phyloP scores from a whole-genome alignment of 2,329 filamentous ascomycete species.

The Polychaeton citri region DNA sequence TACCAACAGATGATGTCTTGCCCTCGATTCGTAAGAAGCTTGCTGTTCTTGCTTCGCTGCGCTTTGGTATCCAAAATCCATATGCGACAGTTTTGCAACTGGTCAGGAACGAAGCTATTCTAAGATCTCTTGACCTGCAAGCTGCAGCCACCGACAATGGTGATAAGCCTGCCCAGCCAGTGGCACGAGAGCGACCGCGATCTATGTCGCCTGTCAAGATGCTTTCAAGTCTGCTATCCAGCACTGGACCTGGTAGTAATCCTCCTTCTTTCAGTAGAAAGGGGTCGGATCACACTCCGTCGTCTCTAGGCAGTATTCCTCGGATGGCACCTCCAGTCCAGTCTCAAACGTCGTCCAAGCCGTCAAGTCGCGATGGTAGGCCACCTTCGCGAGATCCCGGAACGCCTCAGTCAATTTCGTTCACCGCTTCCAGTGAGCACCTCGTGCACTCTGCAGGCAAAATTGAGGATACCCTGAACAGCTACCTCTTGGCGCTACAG shows the following conservation, averaged over 20 bases:
- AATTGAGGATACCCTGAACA: constrained; percentile 73
- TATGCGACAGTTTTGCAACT: constrained; percentile 55
- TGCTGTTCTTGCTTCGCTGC: constrained; percentile 26
- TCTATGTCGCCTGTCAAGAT: constrained; percentile 83
- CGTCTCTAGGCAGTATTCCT: constrained; percentile 2
- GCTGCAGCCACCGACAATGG: constrained; percentile 9
- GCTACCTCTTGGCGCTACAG: constrained; percentile 70
- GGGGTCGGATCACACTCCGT: not conserved
- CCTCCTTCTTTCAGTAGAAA: constrained; percentile 8
- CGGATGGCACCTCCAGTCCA: constrained; percentile 13
- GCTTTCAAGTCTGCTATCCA: constrained; percentile 63
- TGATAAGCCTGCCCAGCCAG: constrained; percentile 5
- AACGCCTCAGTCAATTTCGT: constrained; percentile 34
- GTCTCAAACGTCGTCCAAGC: constrained; percentile 18
- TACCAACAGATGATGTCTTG: constrained; percentile 59
- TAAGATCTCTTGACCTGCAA: constrained; percentile 47
- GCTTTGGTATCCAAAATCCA: constrained; percentile 55
- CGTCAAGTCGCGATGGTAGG: constrained; percentile 22
- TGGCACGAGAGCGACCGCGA: constrained; percentile 46
- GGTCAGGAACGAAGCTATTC: constrained; percentile 62
- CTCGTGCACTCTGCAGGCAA: constrained; percentile 44
- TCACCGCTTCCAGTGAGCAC: constrained; percentile 32
- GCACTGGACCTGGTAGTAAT: constrained; percentile 37
- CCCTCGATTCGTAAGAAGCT: constrained; percentile 14
- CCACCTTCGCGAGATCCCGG: constrained; percentile 19